A percentile compares a stretch with the other conserved stretches of the same genome.
Evolutionary conservation across 371 early-diverging fungal genomes (phyloP).

Genomic region (Paraphysoderma sedebokerense): DNA sequence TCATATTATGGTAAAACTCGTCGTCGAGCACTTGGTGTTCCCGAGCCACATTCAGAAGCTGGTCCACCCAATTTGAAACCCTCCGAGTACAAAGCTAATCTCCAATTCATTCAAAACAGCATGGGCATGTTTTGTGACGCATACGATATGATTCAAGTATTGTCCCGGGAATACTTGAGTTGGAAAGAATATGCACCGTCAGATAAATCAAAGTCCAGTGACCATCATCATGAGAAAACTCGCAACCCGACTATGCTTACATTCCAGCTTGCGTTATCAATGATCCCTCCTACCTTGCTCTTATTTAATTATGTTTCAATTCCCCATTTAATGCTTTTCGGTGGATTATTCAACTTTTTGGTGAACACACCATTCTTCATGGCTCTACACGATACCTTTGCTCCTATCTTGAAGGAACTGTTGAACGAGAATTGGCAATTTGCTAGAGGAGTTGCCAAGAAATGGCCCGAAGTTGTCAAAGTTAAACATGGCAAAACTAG

Average conservation of each 20-base stretch:
- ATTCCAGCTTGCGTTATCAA: not conserved
- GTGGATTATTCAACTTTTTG: not conserved
- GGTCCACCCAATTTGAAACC: not conserved
- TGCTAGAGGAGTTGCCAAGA: not conserved
- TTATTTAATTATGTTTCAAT: not conserved
- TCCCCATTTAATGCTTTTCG: not conserved
- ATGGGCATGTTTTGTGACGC: conserved; percentile 20
- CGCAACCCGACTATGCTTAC: not conserved
- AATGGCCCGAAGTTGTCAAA: conserved; percentile 1
- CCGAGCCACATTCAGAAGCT: no score
- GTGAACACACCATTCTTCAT: not conserved
- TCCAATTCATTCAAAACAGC: conserved; percentile 31
- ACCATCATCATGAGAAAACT: no score
- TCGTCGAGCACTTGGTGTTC: no score
- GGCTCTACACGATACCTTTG: not conserved
- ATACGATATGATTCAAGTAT: no score
- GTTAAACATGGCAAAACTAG: not conserved
- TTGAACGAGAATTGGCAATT: not conserved
- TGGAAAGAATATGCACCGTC: no score
- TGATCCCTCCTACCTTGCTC: not conserved
- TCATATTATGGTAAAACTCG: conserved; percentile 20
- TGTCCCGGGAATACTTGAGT: no score
- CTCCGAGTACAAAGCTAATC: not conserved
- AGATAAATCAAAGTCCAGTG: no score
- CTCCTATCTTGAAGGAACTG: not conserved